phyloP scores from a whole-genome alignment of 768 basidiomycete genomes.

The Candolleomyces efflorescens region DNA sequence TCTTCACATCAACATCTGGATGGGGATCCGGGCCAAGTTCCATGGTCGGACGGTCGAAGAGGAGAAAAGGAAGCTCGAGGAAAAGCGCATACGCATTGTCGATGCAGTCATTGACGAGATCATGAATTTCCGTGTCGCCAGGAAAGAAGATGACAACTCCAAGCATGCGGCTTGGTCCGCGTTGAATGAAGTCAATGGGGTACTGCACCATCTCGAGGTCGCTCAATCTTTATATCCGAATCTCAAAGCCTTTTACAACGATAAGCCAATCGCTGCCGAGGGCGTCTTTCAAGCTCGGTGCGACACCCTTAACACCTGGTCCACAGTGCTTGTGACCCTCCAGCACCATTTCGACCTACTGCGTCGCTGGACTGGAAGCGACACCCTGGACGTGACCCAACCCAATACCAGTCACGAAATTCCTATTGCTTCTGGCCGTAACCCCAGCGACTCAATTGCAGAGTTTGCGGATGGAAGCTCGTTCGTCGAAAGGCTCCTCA shows the following conservation, averaged over 20 bases:
- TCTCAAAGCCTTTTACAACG: constrained; percentile 71
- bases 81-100: constrained; percentile 74
- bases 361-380: constrained; percentile 91
- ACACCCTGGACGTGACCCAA: constrained; percentile 83
- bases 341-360: constrained; percentile 76
- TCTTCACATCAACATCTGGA: constrained; percentile 73
- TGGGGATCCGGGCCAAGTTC: constrained; percentile 84
- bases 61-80: constrained; percentile 78
- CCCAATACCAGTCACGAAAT: constrained; percentile 66
- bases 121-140: constrained; percentile 61
- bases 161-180: constrained; percentile 39
- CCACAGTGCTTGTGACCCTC: constrained; percentile 81
- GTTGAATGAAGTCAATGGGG: constrained; percentile 55
- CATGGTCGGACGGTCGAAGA: constrained; percentile 77
- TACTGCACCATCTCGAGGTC: constrained; percentile 74
- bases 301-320: constrained; percentile 91
- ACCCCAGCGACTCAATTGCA: constrained; percentile 20
- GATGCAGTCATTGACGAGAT: constrained; percentile 85
- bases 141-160: constrained; percentile 27
- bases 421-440: constrained; percentile 27
- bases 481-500: constrained; percentile 90
- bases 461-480: constrained; percentile 68
- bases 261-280: constrained; percentile 69
- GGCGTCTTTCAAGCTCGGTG: constrained; percentile 72
- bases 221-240: constrained; percentile 87